A percentile compares a stretch with the other conserved stretches of the same genome.
phyloP scores from a whole-genome alignment of 768 basidiomycete genomes.

The Daedaleopsis sinensis region DNA sequence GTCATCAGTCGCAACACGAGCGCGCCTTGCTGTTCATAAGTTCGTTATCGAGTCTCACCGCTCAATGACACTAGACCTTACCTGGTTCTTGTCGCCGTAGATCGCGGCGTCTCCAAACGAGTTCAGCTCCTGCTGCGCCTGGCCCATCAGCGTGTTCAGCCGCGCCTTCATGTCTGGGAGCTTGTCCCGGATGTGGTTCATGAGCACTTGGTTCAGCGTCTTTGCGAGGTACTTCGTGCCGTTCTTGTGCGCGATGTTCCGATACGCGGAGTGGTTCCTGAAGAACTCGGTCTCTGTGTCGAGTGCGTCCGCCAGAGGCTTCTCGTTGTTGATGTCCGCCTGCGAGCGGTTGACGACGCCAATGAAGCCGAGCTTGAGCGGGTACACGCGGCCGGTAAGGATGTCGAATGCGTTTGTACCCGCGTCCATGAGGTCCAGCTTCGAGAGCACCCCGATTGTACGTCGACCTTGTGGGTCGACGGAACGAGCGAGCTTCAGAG shows the following conservation, averaged over 20 bases:
- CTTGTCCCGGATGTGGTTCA: slow-evolving; percentile 98
- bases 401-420: slow-evolving; percentile 98
- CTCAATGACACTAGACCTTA: background rate
- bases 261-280: slow-evolving; percentile 83
- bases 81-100: slow-evolving; percentile 90
- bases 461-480: slow-evolving; percentile 96
- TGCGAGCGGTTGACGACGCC: slow-evolving; percentile 98
- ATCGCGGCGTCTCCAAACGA: slow-evolving; percentile 93
- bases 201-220: slow-evolving; percentile 90
- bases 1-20: slow-evolving; percentile 97
- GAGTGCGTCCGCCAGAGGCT: slow-evolving; percentile 83
- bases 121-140: slow-evolving; percentile 97
- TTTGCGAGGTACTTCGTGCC: slow-evolving; percentile 96
- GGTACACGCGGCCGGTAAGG: slow-evolving; percentile 95
- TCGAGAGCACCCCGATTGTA: slow-evolving; percentile 95
- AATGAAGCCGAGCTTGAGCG: slow-evolving; percentile 96
- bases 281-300: slow-evolving; percentile 92
- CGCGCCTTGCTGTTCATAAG: slow-evolving; percentile 66
- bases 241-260: slow-evolving; percentile 96
- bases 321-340: slow-evolving; percentile 91
- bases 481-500: slow-evolving; percentile 92
- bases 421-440: slow-evolving; percentile 98
- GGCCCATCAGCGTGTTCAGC: slow-evolving; percentile 97
- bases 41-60: slow-evolving; percentile 10
- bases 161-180: slow-evolving; percentile 99